A percentile compares a stretch with the other conserved stretches of the same genome.
Evolutionary conservation across 495 filamentous ascomycete genomes (phyloP).

Genomic region (Aspergillus nidulans): DNA sequence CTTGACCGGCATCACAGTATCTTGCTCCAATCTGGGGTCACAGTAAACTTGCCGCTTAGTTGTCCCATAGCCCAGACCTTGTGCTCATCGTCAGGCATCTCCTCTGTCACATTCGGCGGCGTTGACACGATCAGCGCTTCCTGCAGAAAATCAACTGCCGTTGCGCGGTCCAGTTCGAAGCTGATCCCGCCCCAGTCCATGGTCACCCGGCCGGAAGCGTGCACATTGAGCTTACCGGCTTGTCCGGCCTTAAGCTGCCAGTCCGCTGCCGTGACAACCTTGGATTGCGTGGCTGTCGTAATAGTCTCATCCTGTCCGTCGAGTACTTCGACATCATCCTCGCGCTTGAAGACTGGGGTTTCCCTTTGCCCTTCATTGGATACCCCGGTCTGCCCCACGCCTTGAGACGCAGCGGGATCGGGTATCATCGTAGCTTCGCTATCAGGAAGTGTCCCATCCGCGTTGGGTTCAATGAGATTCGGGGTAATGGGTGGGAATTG

Average conservation of each 20-base stretch:
- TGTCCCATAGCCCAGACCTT: conserved; percentile 48
- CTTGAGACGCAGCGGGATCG: background rate
- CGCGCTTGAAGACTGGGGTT: conserved; percentile 29
- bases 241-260: conserved; percentile 50
- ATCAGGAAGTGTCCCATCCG: conserved; percentile 12
- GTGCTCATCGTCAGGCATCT: conserved; percentile 25
- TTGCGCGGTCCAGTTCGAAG: conserved; percentile 42
- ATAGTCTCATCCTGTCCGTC: conserved; percentile 22
- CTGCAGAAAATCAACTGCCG: conserved; percentile 42
- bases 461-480: conserved; percentile 36
- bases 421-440: conserved; percentile 11
- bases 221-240: conserved; percentile 52
- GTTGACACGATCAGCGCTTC: conserved; percentile 42
- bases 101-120: conserved; percentile 24
- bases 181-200: conserved; percentile 49
- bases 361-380: conserved; percentile 1
- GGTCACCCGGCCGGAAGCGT: conserved; percentile 44
- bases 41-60: conserved; percentile 46
- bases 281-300: conserved; percentile 11
- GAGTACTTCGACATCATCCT: conserved; percentile 30
- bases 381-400: background rate
- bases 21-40: conserved; percentile 45
- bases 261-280: conserved; percentile 37
- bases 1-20: conserved; percentile 30
- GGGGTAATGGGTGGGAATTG: conserved; percentile 55